These are phyloP conservation scores for Hypoxylon rickii DNA, from an alignment of 495 filamentous ascomycete genomes.

Conservation along the genomic window DNA sequence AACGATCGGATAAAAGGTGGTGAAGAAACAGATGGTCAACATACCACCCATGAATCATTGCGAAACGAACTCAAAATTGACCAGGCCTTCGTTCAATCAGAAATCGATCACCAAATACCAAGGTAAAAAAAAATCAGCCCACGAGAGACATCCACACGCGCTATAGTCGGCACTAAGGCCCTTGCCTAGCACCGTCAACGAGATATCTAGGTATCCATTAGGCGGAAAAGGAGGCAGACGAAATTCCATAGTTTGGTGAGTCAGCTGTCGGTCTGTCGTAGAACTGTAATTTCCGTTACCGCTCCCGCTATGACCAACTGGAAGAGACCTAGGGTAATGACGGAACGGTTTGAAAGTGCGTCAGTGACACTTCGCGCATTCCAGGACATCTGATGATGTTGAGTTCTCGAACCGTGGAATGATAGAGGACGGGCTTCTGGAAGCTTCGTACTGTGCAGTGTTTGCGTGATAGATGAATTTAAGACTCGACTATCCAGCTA, in stretches of 20 bases:
- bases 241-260: slow-evolving; percentile 16
- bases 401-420: slow-evolving; percentile 18
- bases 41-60: slow-evolving; percentile 6
- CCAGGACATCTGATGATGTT: slow-evolving; percentile 7
- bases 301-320: slow-evolving; percentile 5
- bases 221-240: slow-evolving; percentile 13
- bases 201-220: background rate
- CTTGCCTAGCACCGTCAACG: slow-evolving; percentile 1
- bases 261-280: slow-evolving; percentile 26
- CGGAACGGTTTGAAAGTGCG: slow-evolving; percentile 27
- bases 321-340: slow-evolving; percentile 9
- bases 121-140: background rate
- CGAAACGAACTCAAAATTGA: background rate
- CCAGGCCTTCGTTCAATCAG: slow-evolving; percentile 1
- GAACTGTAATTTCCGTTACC: slow-evolving; percentile 26
- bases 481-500: slow-evolving; percentile 19
- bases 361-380: slow-evolving; percentile 33
- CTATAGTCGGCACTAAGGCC: slow-evolving; percentile 1
- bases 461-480: slow-evolving; percentile 16
- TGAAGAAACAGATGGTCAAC: slow-evolving; percentile 3
- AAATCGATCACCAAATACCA: slow-evolving; percentile 9
- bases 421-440: slow-evolving; percentile 26
- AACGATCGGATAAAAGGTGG: background rate
- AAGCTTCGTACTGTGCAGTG: slow-evolving; percentile 12
- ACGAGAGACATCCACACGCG: background rate